Evolutionary conservation across 257 asterid species (phyloP), one percentile per base, ranked within the genome.

Genomic region (Plantago elongata): DNA sequence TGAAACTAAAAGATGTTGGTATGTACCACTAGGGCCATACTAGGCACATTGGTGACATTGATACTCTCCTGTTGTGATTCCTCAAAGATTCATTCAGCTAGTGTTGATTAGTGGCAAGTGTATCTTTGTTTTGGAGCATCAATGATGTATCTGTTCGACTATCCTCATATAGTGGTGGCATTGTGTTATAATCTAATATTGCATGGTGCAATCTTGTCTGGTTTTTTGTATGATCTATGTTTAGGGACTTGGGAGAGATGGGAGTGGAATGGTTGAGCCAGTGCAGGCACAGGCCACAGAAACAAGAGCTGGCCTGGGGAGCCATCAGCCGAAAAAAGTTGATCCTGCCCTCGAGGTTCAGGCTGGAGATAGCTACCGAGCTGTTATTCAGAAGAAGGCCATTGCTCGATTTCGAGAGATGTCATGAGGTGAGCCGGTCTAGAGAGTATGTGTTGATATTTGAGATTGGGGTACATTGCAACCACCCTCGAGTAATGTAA

Each of bases 211-310:
- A 59, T 57, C 62, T 71, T 78, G 73, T 73, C 45, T 81, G 81
- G 69, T 74, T 75, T 64, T 51, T 68, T 77, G 66, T 73, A 72
- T 74, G 62, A 70, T 51, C 59, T 45, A 63, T 57, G 57, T 46
- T 18, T 81, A 89, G 99, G 99, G 99, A 61, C 78, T 93, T 69
- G 99, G 99, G 37, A 89, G 77, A 78, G 95, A 93, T 54, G 95
- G 99, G 69, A 93, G 88, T 68, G 99, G 99, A 30, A 83, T 93
- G 90, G 88, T 87, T 45, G 99, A 89, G 72, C 99, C 99, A 4
- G 97, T 93, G 34, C 89, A 83, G 80, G 85, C 97, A 5, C 94
- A 75, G 75, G 78, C 83, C 15, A 61, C 72, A 38, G 99, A 85
- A 65, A 83, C 67, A 9, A 77, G 97, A 79, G 96, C 96, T 0